These are phyloP conservation scores for Neoboletus brunneissimus DNA, from an alignment of 768 basidiomycete genomes.

Conservation along the genomic window DNA sequence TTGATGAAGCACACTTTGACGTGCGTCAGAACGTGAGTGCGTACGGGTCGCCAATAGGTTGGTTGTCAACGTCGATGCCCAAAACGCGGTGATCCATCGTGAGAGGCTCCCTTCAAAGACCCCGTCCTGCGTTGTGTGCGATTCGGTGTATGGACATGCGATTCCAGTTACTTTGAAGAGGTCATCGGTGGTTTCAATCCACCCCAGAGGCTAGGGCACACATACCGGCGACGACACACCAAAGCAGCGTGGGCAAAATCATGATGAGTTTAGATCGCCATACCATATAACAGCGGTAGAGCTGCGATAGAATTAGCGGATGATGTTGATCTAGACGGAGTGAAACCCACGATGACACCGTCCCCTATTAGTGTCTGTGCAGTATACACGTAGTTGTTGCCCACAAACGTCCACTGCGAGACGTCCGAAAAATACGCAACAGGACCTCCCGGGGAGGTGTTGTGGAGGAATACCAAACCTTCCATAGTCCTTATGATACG, in stretches of 20 bases:
- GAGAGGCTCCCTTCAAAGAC: neutral
- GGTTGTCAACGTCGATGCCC: neutral
- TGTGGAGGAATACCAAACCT: neutral
- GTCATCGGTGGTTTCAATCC: neutral
- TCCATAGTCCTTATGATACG: neutral
- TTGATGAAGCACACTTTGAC: neutral
- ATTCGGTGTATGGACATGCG: neutral
- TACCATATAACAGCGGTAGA: neutral
- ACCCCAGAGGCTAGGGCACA: neutral
- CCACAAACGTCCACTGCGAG: neutral
- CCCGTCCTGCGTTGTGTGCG: neutral
- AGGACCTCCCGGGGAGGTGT: neutral
- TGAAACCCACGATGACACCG: neutral
- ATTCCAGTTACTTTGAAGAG: neutral
- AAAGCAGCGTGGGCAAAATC: neutral
- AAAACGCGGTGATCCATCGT: neutral
- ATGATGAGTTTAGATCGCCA: neutral
- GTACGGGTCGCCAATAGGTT: constrained; percentile 2
- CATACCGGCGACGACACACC: neutral
- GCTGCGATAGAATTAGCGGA: neutral
- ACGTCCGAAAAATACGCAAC: neutral
- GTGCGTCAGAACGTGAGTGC: neutral
- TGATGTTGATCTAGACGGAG: neutral
- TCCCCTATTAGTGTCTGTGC: neutral
- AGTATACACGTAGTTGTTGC: neutral